A percentile compares a stretch with the other conserved stretches of the same genome.
Conservation (phyloP, 208 protist genomes). For the Trypanosoma mega region DNA sequence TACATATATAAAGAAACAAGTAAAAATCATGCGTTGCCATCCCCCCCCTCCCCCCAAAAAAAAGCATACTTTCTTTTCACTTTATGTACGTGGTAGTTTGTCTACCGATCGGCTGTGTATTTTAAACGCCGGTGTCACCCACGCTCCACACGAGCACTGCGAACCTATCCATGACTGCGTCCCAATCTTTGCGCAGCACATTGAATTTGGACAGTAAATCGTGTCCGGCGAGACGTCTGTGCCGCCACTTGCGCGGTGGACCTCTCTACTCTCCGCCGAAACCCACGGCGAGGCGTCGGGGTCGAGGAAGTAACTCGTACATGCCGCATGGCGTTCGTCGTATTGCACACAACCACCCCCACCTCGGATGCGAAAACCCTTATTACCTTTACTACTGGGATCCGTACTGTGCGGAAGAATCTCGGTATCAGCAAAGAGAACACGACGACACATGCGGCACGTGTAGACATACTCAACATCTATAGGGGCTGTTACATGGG, state of each 20-base stretch:
- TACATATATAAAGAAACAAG: too few species aligned
- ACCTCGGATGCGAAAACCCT: slow-evolving; percentile 41
- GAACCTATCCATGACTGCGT: slow-evolving; percentile 83
- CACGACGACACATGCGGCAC: slow-evolving; percentile 57
- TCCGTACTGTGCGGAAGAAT: slow-evolving; percentile 49
- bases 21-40: not conserved
- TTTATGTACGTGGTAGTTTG: slow-evolving; percentile 24
- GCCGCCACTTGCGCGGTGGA: slow-evolving; percentile 29
- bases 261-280: slow-evolving; percentile 47
- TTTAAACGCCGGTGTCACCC: slow-evolving; percentile 86
- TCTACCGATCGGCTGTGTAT: slow-evolving; percentile 69
- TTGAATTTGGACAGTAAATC: slow-evolving; percentile 73
- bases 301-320: slow-evolving; percentile 87
- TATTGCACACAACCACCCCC: slow-evolving; percentile 10
- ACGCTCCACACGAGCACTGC: slow-evolving; percentile 83
- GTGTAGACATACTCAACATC: slow-evolving; percentile 41
- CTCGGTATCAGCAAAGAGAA: slow-evolving; percentile 46
- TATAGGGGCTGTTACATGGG: too few species aligned
- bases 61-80: not conserved
- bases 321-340: slow-evolving; percentile 19
- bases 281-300: slow-evolving; percentile 74
- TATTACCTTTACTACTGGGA: slow-evolving; percentile 34
- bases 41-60: not conserved
- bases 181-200: slow-evolving; percentile 75
- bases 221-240: slow-evolving; percentile 68